These are phyloP conservation scores for Annona cherimola DNA, from an alignment of 164 flowering plant genomes.

Conservation along the genomic window DNA sequence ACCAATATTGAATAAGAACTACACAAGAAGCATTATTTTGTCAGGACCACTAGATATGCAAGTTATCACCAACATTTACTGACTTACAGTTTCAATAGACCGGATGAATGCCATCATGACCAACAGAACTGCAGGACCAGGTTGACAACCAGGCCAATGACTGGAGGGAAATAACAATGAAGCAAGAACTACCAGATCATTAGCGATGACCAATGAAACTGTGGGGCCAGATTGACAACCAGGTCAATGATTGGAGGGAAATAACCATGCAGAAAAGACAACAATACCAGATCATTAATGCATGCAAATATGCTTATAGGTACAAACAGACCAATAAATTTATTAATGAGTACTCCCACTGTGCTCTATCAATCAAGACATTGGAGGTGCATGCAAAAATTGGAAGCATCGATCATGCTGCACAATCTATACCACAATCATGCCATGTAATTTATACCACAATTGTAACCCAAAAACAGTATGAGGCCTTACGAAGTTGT, in stretches of 20 bases:
- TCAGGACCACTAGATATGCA: too few species aligned
- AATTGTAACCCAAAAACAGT: neutral
- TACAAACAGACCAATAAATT: neutral
- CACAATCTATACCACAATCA: neutral
- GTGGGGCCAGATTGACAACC: neutral
- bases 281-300: neutral
- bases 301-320: neutral
- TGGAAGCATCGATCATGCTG: neutral
- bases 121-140: too few species aligned
- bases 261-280: neutral
- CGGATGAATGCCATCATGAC: too few species aligned
- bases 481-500: slow-evolving; percentile 70
- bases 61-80: too few species aligned
- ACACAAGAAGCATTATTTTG: too few species aligned
- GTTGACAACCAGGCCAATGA: too few species aligned
- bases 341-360: neutral
- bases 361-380: neutral
- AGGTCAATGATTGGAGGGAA: neutral
- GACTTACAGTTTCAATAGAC: too few species aligned
- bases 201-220: too few species aligned
- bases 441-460: neutral
- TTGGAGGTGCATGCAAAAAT: neutral
- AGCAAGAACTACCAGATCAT: too few species aligned
- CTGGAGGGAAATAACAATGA: too few species aligned
- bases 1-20: too few species aligned